Evolutionary conservation across 805 yeast species (phyloP).

Genomic region (Ogataea pini): DNA sequence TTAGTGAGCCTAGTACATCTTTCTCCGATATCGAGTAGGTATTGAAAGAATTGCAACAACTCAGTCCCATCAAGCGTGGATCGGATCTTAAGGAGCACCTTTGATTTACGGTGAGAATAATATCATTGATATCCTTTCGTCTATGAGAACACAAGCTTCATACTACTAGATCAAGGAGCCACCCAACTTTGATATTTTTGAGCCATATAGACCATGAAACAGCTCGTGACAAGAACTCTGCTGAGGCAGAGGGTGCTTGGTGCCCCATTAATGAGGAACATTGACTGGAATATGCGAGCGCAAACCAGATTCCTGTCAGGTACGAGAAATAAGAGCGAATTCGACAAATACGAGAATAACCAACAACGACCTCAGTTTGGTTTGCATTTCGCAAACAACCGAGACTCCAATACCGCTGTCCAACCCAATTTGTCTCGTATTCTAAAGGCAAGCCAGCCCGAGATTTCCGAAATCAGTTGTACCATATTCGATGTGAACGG

Average conservation of each 20-base stretch:
- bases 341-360: not conserved
- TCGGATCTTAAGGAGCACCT: not conserved
- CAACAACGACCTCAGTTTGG: not conserved
- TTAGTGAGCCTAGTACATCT: too few relatives aligned
- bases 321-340: not conserved
- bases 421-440: conserved; percentile 20
- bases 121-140: not conserved
- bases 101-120: not conserved
- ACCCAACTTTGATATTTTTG: not conserved
- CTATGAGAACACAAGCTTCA: not conserved
- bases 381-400: not conserved
- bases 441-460: conserved; percentile 47
- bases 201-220: conserved; percentile 1
- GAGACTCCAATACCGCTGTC: not conserved
- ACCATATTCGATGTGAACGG: conserved; percentile 78
- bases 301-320: not conserved
- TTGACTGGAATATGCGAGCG: not conserved
- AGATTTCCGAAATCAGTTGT: conserved; percentile 63
- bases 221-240: not conserved
- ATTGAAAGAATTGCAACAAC: too few relatives aligned
- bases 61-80: not conserved
- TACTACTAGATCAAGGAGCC: not conserved
- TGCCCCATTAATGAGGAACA: not conserved
- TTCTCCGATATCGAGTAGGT: too few relatives aligned
- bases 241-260: not conserved